Evolutionary conservation across 202 grass and related monocot species (phyloP), one percentile per base, ranked within the genome.

Genomic region (Zoysia matrella): DNA sequence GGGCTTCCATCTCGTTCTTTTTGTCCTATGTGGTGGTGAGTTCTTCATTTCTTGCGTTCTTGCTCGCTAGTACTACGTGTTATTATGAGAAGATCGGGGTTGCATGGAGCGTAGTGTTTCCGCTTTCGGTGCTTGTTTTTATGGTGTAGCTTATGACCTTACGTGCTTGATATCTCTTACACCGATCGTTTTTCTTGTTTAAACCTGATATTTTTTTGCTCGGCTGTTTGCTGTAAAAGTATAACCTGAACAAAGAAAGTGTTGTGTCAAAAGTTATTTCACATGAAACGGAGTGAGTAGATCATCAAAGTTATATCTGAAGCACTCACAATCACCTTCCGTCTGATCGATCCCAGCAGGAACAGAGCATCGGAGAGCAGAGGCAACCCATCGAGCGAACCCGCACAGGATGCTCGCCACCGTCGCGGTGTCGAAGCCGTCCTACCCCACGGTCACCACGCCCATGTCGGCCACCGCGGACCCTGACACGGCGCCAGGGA

Each of bases 361-460:
- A 86, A 40, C 58, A 74, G 62, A 64, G 47, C 62, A 47, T 8
- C 46, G 36, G 61, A 58, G 51, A 76, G 89, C 74, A 48, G 79
- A 70, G 66, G 74, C 73, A 67, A 56, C 76, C 11, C 36, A 64
- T 8, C 13, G 11, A 61, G 9, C 53, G 42, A 60, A 10, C 41
- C 63, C 11, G 22, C 71, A 83, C 72, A 88, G 89, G 72, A 12
- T 72, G 65, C 83, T 91, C 11, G 81, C 89, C 77, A 93, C 93
- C 58, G 74, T 99, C 47, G 90, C 96, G 7, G 91, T 95, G 73
- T 74, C 86, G 68, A 99, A 95, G 46, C 96, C 96, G 8, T 77
- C 89, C 3, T 80, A 84, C 68, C 84, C 92, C 8, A 82, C 84
- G 52, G 50, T 85, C n/a, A 88, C 49, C 68, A 92, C 80, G 47